Base-by-base conservation (phyloP, 2,329 filamentous ascomycete genomes). In the Alternaria brassicae region DNA sequence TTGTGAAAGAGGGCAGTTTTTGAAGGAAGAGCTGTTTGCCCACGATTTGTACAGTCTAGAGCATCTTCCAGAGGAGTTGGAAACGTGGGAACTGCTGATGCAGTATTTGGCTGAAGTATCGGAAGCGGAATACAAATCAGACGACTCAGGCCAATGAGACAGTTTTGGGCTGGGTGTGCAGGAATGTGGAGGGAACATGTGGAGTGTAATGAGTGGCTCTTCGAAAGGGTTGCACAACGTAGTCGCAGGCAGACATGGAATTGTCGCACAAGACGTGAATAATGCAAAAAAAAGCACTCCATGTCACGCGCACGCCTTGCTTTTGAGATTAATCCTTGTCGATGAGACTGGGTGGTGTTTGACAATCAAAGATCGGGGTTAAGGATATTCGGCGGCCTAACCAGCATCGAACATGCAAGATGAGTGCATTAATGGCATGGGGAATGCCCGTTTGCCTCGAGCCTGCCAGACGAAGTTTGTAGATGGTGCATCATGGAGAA, bases 281-380 rank as follows among this genome's bases (percentile, higher is more conserved):
- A 41, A 50, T 56, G 36, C 21, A 56, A 47, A 48, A 47, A 48
- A 39, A 39, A 27, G 34, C 39, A 40, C 28, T 32, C 23, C 19
- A 49, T 55, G 32, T 36, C 44, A 48, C 44, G 34, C 30, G 44
- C 44, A 19, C 44, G 44, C 44, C 44, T 48, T 48, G 44, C 32
- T 48, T 48, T 48, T 48, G 44, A 34, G 13, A n/a, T n/a, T n/a
- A 48, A 48, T 34, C 44, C 44, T 48, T 48, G 44, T 48, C 44
- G 44, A 48, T 48, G 44, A 21, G 44, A 48, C 44, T 48, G 44
- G 44, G 44, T 36, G 28, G 23, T 48, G 44, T 48, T 48, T 36
- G 28, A 34, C 44, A 23, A 47, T 47, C 44, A 47, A 19, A 32
- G n/a, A 34, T 47, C 44, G 28, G 44, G 44, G 23, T 47, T 36